phyloP scores from a whole-genome alignment of 2,329 filamentous ascomycete genomes.

The Didymella keratinophila region DNA sequence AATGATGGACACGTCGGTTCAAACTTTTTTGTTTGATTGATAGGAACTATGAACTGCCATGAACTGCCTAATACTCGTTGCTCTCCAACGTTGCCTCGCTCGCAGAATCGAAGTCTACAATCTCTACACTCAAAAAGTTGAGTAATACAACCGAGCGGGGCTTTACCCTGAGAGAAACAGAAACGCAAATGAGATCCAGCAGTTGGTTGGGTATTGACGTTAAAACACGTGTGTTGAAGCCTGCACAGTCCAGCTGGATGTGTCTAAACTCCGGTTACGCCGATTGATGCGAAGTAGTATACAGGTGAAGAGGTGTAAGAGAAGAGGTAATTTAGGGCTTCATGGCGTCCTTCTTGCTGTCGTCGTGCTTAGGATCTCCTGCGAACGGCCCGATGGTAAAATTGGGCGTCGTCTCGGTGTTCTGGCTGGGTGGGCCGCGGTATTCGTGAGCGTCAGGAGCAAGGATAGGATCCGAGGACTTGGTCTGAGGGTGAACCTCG shows the following conservation, averaged over 20 bases:
- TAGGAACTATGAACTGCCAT: slow-evolving; percentile 1
- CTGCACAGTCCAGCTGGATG: slow-evolving; percentile 1
- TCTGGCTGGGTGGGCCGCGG: slow-evolving; percentile 55
- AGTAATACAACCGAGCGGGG: not conserved
- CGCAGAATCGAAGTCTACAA: slow-evolving; percentile 2
- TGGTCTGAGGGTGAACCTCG: slow-evolving; percentile 60
- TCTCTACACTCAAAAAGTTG: not conserved
- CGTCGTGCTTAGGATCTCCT: slow-evolving; percentile 48
- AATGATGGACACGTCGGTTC: not conserved
- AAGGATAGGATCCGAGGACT: slow-evolving; percentile 57
- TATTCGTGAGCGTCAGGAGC: slow-evolving; percentile 52
- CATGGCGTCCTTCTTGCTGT: slow-evolving; percentile 18
- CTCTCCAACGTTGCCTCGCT: not conserved
- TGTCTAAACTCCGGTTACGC: slow-evolving; percentile 8
- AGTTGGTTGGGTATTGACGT: slow-evolving; percentile 16
- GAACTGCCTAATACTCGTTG: not conserved
- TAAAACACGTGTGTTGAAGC: slow-evolving; percentile 10
- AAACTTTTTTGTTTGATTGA: not conserved
- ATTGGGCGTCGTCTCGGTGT: slow-evolving; percentile 54
- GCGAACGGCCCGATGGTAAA: slow-evolving; percentile 54
- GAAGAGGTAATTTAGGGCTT: slow-evolving; percentile 3
- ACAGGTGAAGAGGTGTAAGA: not conserved
- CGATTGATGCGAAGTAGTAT: slow-evolving; percentile 5
- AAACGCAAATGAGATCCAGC: slow-evolving; percentile 7
- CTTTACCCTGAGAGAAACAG: not conserved